These are phyloP conservation scores for Chaetoceros tenuissimus DNA, from an alignment of 108 stramenopile genomes.

Conservation along the genomic window DNA sequence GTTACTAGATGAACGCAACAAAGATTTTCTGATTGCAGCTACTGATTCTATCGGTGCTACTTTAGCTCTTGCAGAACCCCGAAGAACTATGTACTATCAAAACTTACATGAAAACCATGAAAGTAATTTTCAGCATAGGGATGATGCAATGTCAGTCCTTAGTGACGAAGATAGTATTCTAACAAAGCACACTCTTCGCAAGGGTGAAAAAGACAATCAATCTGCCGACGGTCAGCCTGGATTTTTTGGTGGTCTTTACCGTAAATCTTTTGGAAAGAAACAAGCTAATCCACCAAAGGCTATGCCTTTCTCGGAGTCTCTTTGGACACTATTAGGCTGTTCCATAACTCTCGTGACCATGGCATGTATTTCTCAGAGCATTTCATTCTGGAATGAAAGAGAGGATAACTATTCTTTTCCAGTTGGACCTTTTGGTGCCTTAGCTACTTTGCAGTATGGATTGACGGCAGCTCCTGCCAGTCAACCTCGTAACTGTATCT, in stretches of 20 bases:
- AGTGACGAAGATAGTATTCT: neutral
- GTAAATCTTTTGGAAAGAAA: no score
- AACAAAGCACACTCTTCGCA: slow-evolving; percentile 1
- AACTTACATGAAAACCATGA: neutral
- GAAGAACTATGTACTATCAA: no score
- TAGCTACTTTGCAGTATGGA: slow-evolving; percentile 16
- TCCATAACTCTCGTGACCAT: slow-evolving; percentile 16
- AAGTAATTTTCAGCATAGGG: neutral
- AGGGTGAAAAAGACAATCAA: slow-evolving; percentile 17
- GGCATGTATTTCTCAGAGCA: slow-evolving; percentile 7
- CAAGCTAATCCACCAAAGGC: slow-evolving; percentile 33
- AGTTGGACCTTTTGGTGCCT: slow-evolving; percentile 43
- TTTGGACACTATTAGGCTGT: slow-evolving; percentile 25
- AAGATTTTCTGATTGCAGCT: slow-evolving; percentile 11
- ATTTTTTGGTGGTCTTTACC: no score
- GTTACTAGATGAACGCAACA: slow-evolving; percentile 15
- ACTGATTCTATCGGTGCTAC: slow-evolving; percentile 29
- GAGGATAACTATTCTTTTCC: slow-evolving; percentile 3
- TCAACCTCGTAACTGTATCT: neutral
- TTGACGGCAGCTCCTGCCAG: neutral
- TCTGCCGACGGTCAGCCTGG: no score
- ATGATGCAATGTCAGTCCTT: neutral
- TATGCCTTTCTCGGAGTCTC: slow-evolving; percentile 14
- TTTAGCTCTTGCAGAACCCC: slow-evolving; percentile 11
- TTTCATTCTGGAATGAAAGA: slow-evolving; percentile 3